Conservation (phyloP, 2,329 filamentous ascomycete species). For the Tolypocladium amazonense region DNA sequence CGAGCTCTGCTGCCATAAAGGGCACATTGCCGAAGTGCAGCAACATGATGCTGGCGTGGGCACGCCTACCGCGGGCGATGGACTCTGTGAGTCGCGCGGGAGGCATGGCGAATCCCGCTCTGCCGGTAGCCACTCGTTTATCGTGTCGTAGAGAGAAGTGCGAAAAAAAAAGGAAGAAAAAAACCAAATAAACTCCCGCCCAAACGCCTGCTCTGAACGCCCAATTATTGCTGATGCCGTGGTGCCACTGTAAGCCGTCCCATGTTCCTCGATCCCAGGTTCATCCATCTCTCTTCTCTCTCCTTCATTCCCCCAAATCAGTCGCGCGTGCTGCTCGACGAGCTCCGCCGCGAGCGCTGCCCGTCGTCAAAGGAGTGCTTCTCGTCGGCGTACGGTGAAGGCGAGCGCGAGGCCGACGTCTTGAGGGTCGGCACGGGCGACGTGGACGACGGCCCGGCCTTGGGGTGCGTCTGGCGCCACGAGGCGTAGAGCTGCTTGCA, state of each 20-base stretch:
- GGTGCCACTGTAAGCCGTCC: neutral
- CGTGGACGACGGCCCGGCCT: constrained; percentile 15
- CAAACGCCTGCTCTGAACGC: neutral
- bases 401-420: constrained; percentile 7
- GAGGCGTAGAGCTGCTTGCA: constrained; percentile 50
- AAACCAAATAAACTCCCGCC: neutral
- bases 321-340: constrained; percentile 2
- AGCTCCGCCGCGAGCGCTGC: constrained; percentile 22
- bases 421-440: neutral
- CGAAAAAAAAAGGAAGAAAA: neutral
- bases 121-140: neutral
- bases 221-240: neutral
- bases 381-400: constrained; percentile 18
- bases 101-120: neutral
- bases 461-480: constrained; percentile 41
- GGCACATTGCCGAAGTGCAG: neutral
- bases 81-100: neutral
- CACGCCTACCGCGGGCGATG: neutral
- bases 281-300: neutral
- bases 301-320: neutral
- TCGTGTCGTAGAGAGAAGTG: neutral
- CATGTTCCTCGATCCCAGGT: neutral
- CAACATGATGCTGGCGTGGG: neutral
- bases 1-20: neutral
- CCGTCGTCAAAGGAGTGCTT: constrained; percentile 40